Base-by-base conservation (phyloP, 1,139 yeast genomes). In the Geotrichum candidum region DNA sequence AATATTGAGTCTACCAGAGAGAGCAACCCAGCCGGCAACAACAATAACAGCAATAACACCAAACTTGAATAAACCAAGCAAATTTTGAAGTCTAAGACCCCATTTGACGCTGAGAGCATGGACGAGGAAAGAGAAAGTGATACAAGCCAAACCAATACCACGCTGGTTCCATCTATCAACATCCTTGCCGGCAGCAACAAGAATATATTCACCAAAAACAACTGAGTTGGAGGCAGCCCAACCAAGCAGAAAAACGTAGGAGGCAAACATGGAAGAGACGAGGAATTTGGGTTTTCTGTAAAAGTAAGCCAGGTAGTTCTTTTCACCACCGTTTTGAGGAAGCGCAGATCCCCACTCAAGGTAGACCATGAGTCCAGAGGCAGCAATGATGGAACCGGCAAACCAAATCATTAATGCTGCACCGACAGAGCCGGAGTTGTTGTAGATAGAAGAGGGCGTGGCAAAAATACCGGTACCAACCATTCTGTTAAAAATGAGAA, bases 281-380 rank as follows among this genome's bases (percentile, higher is more conserved):
- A 90, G 78, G 69, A 85, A 86, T 70, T 80, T 83, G 35, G 96
- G 96, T 69, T 80, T 83, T 59, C 78, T 79, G 76, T 80, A 89
- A 65, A 88, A 84, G 68, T 83, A 85, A 73, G 88, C 95, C 68
- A 90, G 78, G 72, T 89, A 90, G 70, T 88, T 88, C 76, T 89
- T 88, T 72, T 89, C 96, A 66, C 96, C 96, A 67, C 96, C 96
- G 70, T 89, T 88, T 74, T 87, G 83, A 45, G 95, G 94, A 66
- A 89, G 84, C 51, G 90, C 90, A 13, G 90, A 82, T 22, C 96
- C 96, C 74, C 88, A 87, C 72, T 89, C 96, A 83, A 90, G 81
- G 72, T 88, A 90, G 6, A 88, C 88, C 68, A 83, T 81, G 66
- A 88, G 76, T 2, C 95, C 95, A 29, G 87, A 77, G 58, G 85